These are phyloP conservation scores for Tetrastigma voinierianum DNA, from an alignment of 164 flowering plant genomes.

Conservation along the genomic window DNA sequence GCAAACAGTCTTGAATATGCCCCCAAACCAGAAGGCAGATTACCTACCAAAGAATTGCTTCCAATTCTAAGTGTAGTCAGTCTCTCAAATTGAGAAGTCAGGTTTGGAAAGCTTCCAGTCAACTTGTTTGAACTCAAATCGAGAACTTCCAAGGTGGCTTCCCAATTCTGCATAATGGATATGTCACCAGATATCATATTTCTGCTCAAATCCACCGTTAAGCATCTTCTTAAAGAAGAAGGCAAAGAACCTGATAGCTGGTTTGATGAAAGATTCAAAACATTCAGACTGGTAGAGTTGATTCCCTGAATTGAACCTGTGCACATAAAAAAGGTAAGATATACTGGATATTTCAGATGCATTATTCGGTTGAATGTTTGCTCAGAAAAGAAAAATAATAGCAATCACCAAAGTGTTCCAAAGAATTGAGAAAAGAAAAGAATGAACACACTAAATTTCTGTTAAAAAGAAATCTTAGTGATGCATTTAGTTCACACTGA, in stretches of 20 bases:
- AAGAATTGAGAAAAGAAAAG: too few relatives aligned
- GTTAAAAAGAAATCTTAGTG: too few relatives aligned
- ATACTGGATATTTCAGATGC: background rate
- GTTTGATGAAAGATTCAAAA: constrained; percentile 83
- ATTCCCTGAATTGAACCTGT: constrained; percentile 65
- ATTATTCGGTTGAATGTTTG: background rate
- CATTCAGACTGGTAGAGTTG: constrained; percentile 58
- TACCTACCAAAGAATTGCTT: constrained; percentile 68
- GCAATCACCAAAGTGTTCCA: too few relatives aligned
- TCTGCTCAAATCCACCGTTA: constrained; percentile 65
- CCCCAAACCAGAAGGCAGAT: constrained; percentile 51
- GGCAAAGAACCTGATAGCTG: constrained; percentile 67
- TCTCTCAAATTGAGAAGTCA: constrained; percentile 42
- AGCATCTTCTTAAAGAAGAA: constrained; percentile 44
- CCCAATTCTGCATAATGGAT: constrained; percentile 63
- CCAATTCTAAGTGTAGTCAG: constrained; percentile 51
- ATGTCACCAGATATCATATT: constrained; percentile 68
- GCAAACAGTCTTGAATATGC: constrained; percentile 35
- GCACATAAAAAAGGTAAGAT: background rate
- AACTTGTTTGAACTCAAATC: constrained; percentile 84
- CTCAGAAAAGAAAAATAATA: too few relatives aligned
- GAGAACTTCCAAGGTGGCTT: constrained; percentile 50
- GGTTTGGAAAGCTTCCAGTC: constrained; percentile 71
- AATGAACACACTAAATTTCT: too few relatives aligned
- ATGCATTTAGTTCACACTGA: too few relatives aligned